Evolutionary conservation across 2,329 filamentous ascomycete species (phyloP), one percentile per base, ranked within the genome.

Genomic region (Penicillium sp.): DNA sequence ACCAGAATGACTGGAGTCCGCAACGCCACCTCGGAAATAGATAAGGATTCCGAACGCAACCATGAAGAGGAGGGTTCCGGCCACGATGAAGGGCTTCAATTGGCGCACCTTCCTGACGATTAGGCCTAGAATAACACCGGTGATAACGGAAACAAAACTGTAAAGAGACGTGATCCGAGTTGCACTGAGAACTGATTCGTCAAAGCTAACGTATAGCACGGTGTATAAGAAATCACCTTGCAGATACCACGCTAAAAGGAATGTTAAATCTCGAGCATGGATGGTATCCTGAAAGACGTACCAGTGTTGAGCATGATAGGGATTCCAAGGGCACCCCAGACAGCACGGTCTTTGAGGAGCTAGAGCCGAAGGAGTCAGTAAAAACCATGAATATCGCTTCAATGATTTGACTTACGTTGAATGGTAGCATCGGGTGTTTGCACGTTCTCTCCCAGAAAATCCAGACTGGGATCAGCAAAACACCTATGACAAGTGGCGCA

Each of bases 1-100:
- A 28, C 85, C 85, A 1, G 79, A 77, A 53, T 82, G 75, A 57
- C 73, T 77, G 10, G 75, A 68, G 0, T 62, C 35, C 1, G 69
- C 73, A 0, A 75, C 64, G 6, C 80, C 78, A 35, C 84, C 84
- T n/a, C 85, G 83, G 75, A 78, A 88, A 61, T 78, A 77, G 64
- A 88, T 87, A 17, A 88, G 75, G 1, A 88, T 77, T 10, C 85
- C 85, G 59, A 87, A 88, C 0, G 85, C 84, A n/a, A 85, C 82
- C 64, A 85, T 76, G 74, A 85, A 88, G 2, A 88, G 75, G 9
- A 75, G 70, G 1, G 84, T 86, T 33, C 85, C 86, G 28, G 73
- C 72, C 37, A 88, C 70, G 65, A 88, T 86, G 68, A 88, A 85
- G n/a, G 77, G 68, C 66, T 88, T 88, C 65, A 87, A 78, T 25